These are phyloP conservation scores for Pestalotiopsis sp. DNA, from an alignment of 2,329 filamentous ascomycete genomes.

Conservation along the genomic window DNA sequence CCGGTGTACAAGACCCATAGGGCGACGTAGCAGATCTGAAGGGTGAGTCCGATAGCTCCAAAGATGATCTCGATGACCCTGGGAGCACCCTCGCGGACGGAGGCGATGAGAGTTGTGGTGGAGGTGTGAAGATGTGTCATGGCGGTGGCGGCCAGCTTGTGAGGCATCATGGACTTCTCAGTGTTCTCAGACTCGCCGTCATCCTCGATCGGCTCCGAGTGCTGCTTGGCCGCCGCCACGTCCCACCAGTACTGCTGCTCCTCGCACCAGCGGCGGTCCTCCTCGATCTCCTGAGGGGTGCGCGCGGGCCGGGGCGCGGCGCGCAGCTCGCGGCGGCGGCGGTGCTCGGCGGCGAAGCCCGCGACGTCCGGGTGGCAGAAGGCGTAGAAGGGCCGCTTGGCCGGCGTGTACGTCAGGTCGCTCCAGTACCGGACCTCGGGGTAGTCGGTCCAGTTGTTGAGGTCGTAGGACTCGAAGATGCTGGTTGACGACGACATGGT, in stretches of 20 bases:
- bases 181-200: not conserved
- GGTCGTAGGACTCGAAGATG: not conserved
- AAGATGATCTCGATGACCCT: too few relatives aligned
- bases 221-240: not conserved
- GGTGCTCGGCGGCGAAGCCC: not conserved
- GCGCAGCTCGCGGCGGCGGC: not conserved
- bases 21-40: too few relatives aligned
- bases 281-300: not conserved
- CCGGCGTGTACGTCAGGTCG: not conserved
- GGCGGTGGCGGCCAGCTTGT: too few relatives aligned
- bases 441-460: conserved; percentile 1
- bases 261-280: not conserved
- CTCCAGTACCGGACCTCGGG: not conserved
- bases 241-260: not conserved
- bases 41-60: too few relatives aligned
- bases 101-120: too few relatives aligned
- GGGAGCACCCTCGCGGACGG: too few relatives aligned
- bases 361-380: not conserved
- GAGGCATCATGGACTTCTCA: not conserved
- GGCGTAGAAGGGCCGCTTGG: not conserved
- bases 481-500: not conserved
- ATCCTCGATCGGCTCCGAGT: too few relatives aligned
- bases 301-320: not conserved
- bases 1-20: too few relatives aligned
- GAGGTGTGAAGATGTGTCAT: too few relatives aligned